These are phyloP conservation scores for Pythium angustatum DNA, from an alignment of 352 stramenopile genomes.

Conservation along the genomic window DNA sequence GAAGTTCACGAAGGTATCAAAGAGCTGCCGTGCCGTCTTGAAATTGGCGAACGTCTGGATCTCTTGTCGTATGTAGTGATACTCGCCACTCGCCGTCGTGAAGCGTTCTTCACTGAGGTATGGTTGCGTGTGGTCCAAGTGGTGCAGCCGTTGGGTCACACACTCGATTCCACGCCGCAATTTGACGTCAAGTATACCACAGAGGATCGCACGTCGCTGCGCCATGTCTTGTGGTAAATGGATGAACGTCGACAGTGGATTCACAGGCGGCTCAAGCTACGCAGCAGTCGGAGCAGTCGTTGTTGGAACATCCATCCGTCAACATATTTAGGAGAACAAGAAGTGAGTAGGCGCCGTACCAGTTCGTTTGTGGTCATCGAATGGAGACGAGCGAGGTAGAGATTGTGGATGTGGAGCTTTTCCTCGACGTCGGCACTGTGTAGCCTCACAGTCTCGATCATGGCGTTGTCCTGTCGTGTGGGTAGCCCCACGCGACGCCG, in stretches of 20 bases:
- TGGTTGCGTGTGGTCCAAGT: conserved; percentile 3
- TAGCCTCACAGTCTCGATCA: not conserved
- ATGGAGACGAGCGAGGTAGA: conserved; percentile 9
- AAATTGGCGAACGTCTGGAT: conserved; percentile 40
- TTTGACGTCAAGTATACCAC: conserved; percentile 38
- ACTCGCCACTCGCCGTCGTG: conserved; percentile 3
- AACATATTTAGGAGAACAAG: too few relatives aligned
- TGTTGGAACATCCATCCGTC: too few relatives aligned
- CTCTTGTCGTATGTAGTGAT: conserved; percentile 5
- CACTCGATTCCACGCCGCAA: conserved; percentile 29
- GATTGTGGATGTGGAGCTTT: conserved; percentile 9
- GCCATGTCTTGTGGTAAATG: conserved; percentile 10
- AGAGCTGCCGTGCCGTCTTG: conserved; percentile 41
- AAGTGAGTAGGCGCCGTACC: too few relatives aligned
- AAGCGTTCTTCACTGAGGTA: conserved; percentile 12
- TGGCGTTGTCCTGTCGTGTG: not conserved
- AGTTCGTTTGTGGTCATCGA: conserved; percentile 15
- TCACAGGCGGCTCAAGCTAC: conserved; percentile 10
- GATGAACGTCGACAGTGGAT: conserved; percentile 16
- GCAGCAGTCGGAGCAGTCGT: not conserved
- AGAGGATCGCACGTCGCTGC: conserved; percentile 4
- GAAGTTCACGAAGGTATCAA: conserved; percentile 42
- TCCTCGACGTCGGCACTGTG: conserved; percentile 11
- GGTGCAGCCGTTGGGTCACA: not conserved
- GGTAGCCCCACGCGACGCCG: conserved; percentile 2